Conservation (phyloP, 2,329 filamentous ascomycete species). For the Ceratocystis harringtonii region DNA sequence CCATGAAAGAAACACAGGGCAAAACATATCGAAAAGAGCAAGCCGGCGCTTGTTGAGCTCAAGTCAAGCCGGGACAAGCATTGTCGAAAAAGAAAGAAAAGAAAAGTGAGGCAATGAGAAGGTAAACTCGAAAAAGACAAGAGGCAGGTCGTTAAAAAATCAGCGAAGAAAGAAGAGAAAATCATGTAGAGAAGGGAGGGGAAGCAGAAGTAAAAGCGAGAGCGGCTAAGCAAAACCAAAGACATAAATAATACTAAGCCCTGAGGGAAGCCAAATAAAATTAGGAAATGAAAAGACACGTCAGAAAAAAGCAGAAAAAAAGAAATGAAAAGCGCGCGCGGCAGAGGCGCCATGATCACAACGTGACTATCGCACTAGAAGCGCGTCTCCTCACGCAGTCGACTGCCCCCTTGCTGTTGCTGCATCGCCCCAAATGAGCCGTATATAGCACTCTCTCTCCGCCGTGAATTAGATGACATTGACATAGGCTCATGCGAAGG, state of each 20-base stretch:
- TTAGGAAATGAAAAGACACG: neutral
- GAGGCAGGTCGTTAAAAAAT: no score
- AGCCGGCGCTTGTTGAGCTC: no score
- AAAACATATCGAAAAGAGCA: no score
- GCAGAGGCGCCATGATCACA: neutral
- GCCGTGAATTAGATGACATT: conserved; percentile 23
- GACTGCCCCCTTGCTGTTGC: conserved; percentile 27
- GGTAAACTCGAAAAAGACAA: no score
- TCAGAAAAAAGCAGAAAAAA: neutral
- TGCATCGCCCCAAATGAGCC: conserved; percentile 34
- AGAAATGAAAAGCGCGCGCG: neutral
- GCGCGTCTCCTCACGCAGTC: conserved; percentile 39
- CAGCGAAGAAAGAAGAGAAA: no score
- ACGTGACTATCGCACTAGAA: conserved; percentile 25
- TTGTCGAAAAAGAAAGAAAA: no score
- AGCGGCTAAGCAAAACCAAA: neutral
- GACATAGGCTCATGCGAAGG: conserved; percentile 8
- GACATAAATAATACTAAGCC: no score
- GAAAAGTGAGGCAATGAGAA: no score
- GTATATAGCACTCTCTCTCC: conserved; percentile 48
- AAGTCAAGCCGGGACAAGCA: no score
- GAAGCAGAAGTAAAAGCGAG: conserved; percentile 7
- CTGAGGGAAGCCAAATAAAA: neutral
- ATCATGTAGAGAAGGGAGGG: conserved; percentile 17
- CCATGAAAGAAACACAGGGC: no score